Evolutionary conservation across 148 eudicot genomes (phyloP), one percentile per base, ranked within the genome.

Genomic region (Nyssa sinensis): DNA sequence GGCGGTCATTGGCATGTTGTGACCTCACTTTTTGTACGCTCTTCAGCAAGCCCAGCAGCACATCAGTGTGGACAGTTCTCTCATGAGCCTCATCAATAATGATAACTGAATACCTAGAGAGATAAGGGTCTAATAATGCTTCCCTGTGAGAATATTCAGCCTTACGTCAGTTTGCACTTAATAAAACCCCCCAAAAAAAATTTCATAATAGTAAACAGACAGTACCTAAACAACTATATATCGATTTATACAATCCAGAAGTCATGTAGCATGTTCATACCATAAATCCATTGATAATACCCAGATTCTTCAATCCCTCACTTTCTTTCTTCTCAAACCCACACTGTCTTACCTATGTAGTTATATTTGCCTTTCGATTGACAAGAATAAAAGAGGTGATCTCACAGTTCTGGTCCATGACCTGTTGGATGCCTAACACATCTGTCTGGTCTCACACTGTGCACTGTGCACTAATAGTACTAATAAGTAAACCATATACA

Each of bases 61-160:
- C 94, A 88, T 96, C 99, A 72, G 98, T 96, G 79, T 96, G 98
- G 64, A 96, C 88, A 28, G 98, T 96, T 85, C 99, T 89, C 86
- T 96, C 98, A 70, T 96, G 99, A 84, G 99, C 98, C 86, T 96
- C 99, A 75, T 96, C 98, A 71, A 93, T 89, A 61, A 93, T 77
- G 68, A 93, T 86, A 61, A 91, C 96, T 64, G 96, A 85, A 80
- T 95, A 95, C 79, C 78, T 92, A 30, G 99, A 93, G 63, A 96
- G 89, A 77, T 78, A 84, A 27, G 91, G 93, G 67, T 96, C 99
- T 86, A 96, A 81, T 75, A 96, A 79, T 75, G 97, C 93, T 88
- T 96, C 99, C 97, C 99, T 96, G 92, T 60, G 79, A 51, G 47
- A n/a, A n/a, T n/a, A n/a, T n/a, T n/a, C 62, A 70, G 77, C 57